Conservation (phyloP, 768 basidiomycete species). For the Leccinum imitatum region DNA sequence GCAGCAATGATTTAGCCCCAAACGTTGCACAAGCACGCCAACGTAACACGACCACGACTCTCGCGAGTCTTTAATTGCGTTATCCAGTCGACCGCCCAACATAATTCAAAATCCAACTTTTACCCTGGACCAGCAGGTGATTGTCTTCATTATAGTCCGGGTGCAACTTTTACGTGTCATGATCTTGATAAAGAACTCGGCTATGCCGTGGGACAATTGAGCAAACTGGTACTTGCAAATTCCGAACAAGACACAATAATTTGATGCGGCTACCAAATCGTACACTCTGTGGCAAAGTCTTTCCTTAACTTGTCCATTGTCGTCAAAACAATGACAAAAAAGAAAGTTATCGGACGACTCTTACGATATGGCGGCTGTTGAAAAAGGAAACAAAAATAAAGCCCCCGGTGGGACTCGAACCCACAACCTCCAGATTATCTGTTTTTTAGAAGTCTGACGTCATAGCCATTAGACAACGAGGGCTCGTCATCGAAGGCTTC, state of each 20-base stretch:
- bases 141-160: conserved; percentile 6
- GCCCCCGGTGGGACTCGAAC: conserved; percentile 87
- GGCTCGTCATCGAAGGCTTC: conserved; percentile 36
- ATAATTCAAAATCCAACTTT: neutral
- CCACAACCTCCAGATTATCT: conserved; percentile 84
- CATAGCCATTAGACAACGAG: conserved; percentile 90
- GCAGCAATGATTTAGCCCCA: neutral
- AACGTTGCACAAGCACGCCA: neutral
- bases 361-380: neutral
- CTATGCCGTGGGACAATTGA: conserved; percentile 13
- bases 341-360: neutral
- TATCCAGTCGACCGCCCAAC: neutral
- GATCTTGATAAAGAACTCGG: neutral
- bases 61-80: neutral
- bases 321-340: neutral
- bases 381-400: conserved; percentile 27
- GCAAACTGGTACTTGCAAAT: conserved; percentile 9
- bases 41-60: conserved; percentile 1
- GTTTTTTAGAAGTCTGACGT: conserved; percentile 82
- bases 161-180: conserved; percentile 24
- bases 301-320: neutral
- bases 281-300: neutral
- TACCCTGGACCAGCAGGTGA: neutral
- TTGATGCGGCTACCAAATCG: neutral
- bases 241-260: conserved; percentile 1